phyloP scores from a whole-genome alignment of 208 protist species.

The Acanthamoeba triangularis region DNA sequence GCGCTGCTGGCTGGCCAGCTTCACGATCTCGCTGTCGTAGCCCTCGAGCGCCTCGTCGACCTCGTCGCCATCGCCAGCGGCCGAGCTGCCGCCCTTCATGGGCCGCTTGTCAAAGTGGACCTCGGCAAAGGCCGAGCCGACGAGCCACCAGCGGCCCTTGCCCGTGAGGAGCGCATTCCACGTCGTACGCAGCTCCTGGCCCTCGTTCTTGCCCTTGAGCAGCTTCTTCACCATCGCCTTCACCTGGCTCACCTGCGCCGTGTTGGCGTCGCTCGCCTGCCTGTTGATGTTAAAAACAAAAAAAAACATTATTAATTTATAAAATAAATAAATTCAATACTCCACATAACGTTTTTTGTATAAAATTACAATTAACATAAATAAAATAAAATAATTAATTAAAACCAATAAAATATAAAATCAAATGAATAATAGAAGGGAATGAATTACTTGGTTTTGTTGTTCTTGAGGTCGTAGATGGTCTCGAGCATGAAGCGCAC shows the following conservation, averaged over 20 bases:
- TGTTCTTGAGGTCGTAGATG: conserved; percentile 76
- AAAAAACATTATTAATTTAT: neutral
- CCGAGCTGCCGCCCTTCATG: neutral
- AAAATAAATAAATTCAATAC: no score
- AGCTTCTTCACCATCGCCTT: conserved; percentile 51
- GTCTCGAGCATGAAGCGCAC: conserved; percentile 70
- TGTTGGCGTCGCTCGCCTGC: conserved; percentile 33
- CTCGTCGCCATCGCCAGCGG: neutral
- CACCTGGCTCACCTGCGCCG: conserved; percentile 3
- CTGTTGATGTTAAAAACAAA: neutral
- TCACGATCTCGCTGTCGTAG: conserved; percentile 15
- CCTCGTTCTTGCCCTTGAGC: conserved; percentile 18
- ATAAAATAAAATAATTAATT: no score
- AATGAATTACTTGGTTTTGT: neutral
- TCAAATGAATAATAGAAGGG: no score
- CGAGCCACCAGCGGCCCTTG: conserved; percentile 71
- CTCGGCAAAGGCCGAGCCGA: conserved; percentile 43
- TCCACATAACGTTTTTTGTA: no score
- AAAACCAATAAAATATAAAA: no score
- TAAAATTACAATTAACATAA: no score
- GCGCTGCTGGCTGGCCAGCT: conserved; percentile 11
- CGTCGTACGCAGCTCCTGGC: neutral
- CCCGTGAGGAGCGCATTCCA: conserved; percentile 1
- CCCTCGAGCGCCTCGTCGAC: neutral
- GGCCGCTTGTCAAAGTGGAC: conserved; percentile 13